Evolutionary conservation across 169 alveolate genomes (phyloP), one percentile per base, ranked within the genome.

Genomic region (Miamiensis avidus): DNA sequence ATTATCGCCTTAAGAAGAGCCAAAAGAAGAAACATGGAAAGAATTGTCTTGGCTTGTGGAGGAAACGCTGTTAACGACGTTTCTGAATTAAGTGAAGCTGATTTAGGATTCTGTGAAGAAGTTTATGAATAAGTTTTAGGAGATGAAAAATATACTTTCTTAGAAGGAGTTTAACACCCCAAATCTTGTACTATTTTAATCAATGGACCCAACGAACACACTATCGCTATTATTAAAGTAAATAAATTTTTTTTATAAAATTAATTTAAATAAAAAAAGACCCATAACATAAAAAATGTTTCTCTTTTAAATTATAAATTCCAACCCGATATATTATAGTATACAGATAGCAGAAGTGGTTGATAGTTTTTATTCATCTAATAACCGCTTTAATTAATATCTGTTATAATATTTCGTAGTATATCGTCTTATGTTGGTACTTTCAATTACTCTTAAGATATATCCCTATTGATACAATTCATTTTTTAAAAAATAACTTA

Each of bases 111-210:
- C 90, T 99, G 99, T 65, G 99, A 97, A 78, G 92, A 91, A 78
- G 99, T 98, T 20, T 98, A 97, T 82, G 99, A 99, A 92, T 95
- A 95, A 78, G 90, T 95, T 31, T 93, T 99, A 34, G 99, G 99
- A 32, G 99, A 99, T 75, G 99, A 99, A 75, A 98, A 98, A 91
- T 99, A 95, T 93, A 99, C 99, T 6, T 99, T 98, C 86, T 98
- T 99, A 75, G 99, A 99, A 89, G 99, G 98, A 32, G 99, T 98
- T 28, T 91, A 93, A 82, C 95, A 98, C 92, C 99, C 99, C 82
- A 97, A 95, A 84, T 97, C 99, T 82, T 98, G 99, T 96, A 96
- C 99, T 75, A 94, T 99, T 28, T 95, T 98, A 88, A 96, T 99
- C 74, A 98, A 98, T 91, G 99, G 99, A 26, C 99, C 99, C 0